Evolutionary conservation across 2,329 filamentous ascomycete genomes (phyloP).

Genomic region (Gliomastix tumulicola): DNA sequence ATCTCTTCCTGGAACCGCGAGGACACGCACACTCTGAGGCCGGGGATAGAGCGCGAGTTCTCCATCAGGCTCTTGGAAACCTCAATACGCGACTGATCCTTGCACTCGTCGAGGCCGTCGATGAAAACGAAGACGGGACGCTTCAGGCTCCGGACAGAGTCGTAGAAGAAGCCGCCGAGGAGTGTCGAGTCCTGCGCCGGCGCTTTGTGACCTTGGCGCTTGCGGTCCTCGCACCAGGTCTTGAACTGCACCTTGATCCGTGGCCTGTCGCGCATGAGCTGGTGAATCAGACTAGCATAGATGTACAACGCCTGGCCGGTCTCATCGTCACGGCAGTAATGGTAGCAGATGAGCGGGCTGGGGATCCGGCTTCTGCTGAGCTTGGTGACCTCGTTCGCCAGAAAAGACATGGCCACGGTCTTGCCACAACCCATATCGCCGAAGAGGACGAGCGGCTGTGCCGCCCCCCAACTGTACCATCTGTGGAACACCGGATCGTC

Average conservation of each 20-base stretch:
- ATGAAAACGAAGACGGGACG: constrained; percentile 11
- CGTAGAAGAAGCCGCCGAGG: constrained; percentile 6
- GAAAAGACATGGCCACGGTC: constrained; percentile 10
- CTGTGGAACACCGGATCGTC: constrained; percentile 3
- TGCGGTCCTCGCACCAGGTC: constrained; percentile 4
- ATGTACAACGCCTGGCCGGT: constrained; percentile 6
- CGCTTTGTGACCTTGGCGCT: too few species aligned
- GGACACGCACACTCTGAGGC: constrained; percentile 8
- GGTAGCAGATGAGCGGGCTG: constrained; percentile 15
- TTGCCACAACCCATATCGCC: constrained; percentile 12
- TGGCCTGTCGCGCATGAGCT: constrained; percentile 6
- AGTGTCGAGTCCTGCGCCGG: constrained; percentile 5
- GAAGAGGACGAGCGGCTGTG: constrained; percentile 7
- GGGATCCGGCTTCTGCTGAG: constrained; percentile 6
- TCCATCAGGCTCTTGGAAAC: constrained; percentile 4
- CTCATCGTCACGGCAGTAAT: constrained; percentile 16
- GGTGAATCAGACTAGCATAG: constrained; percentile 3
- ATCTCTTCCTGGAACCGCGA: constrained; percentile 5
- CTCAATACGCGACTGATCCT: constrained; percentile 11
- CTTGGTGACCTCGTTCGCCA: constrained; percentile 7
- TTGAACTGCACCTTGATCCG: constrained; percentile 6
- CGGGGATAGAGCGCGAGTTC: constrained; percentile 3
- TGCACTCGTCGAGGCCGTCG: constrained; percentile 19
- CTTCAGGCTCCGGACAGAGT: constrained; percentile 4
- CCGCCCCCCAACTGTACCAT: constrained; percentile 6